These are phyloP conservation scores for Xylaria sp. DNA, from an alignment of 2,329 filamentous ascomycete genomes.

Conservation along the genomic window DNA sequence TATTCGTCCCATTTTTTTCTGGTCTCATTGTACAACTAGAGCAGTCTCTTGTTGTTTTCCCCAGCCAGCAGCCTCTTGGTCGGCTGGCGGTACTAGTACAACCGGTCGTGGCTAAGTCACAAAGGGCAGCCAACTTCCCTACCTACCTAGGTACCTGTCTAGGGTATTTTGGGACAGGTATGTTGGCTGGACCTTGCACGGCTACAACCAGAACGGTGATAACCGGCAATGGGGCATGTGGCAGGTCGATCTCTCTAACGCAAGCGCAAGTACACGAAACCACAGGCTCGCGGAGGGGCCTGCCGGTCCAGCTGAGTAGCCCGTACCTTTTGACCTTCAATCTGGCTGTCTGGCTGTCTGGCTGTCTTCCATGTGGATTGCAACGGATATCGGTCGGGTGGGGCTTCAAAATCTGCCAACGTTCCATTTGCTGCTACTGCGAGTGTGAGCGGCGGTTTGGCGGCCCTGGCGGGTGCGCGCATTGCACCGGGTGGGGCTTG, in stretches of 20 bases:
- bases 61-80: not conserved
- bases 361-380: no score
- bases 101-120: not conserved
- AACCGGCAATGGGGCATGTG: slow-evolving; percentile 23
- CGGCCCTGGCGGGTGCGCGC: slow-evolving; percentile 18
- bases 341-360: no score
- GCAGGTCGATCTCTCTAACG: slow-evolving; percentile 6
- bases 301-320: not conserved
- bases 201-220: slow-evolving; percentile 23
- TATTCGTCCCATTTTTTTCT: not conserved
- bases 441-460: no score
- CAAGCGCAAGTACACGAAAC: not conserved
- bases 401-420: not conserved
- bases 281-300: not conserved
- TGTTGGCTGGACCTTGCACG: slow-evolving; percentile 24
- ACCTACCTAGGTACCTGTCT: not conserved
- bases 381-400: not conserved
- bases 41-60: not conserved
- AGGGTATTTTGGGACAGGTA: slow-evolving; percentile 19
- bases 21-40: not conserved
- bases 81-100: not conserved
- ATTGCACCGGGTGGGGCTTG: slow-evolving; percentile 4
- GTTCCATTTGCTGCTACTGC: not conserved
- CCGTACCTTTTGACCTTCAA: not conserved
- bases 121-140: not conserved